Conservation (phyloP, 1,139 yeast genomes). For the Yamadazyma songkhlaensis region DNA sequence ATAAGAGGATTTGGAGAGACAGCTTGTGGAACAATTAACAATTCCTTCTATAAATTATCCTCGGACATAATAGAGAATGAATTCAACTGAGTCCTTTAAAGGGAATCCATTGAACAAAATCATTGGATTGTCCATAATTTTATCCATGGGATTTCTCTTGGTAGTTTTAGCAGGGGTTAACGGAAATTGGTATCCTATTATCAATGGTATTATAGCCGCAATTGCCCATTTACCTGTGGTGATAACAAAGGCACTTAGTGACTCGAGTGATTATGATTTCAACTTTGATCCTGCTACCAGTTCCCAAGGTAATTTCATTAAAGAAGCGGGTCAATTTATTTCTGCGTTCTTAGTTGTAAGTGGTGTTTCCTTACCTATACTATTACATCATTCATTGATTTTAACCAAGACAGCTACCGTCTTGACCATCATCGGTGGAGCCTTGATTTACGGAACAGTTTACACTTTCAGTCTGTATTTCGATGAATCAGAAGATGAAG, state of each 20-base stretch:
- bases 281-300: conserved; percentile 40
- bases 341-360: conserved; percentile 66
- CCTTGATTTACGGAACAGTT: conserved; percentile 68
- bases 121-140: conserved; percentile 67
- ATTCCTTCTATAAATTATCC: no score
- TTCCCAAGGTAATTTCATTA: conserved; percentile 25
- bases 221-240: conserved; percentile 71
- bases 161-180: conserved; percentile 75
- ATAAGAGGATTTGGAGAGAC: not conserved
- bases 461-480: conserved; percentile 71
- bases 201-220: conserved; percentile 51
- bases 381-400: conserved; percentile 62
- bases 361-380: conserved; percentile 66
- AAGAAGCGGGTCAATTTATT: conserved; percentile 65
- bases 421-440: conserved; percentile 69
- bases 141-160: conserved; percentile 75
- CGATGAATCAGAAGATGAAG: conserved; percentile 51
- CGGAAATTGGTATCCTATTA: conserved; percentile 76
- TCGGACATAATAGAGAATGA: conserved; percentile 18
- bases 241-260: conserved; percentile 28
- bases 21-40: no score
- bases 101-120: conserved; percentile 68
- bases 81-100: conserved; percentile 24
- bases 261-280: conserved; percentile 42
- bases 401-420: conserved; percentile 57